These are phyloP conservation scores for Fagopyrum esculentum DNA, from an alignment of 148 eudicot genomes.

Conservation along the genomic window DNA sequence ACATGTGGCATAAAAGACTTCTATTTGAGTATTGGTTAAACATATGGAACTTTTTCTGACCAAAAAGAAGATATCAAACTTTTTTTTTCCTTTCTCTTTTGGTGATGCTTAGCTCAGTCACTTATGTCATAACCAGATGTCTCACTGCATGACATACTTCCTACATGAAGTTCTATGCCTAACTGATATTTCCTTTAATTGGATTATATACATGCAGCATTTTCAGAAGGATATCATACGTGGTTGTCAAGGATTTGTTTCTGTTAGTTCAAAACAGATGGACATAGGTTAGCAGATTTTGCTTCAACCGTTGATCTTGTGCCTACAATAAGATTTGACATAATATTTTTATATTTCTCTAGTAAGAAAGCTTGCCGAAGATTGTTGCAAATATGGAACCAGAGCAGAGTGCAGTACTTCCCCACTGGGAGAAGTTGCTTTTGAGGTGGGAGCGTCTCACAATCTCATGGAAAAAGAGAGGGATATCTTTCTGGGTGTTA, in stretches of 20 bases:
- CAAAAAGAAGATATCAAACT: too few species aligned
- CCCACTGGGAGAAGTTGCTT: constrained; percentile 52
- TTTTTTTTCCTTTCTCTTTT: not conserved
- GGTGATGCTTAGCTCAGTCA: not conserved
- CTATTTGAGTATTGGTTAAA: too few species aligned
- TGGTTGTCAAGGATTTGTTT: constrained; percentile 57
- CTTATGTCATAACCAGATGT: not conserved
- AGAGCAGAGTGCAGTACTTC: constrained; percentile 43
- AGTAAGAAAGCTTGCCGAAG: constrained; percentile 71
- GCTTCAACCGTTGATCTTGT: constrained; percentile 1
- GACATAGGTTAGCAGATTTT: constrained; percentile 46
- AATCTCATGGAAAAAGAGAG: constrained; percentile 51
- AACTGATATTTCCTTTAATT: not conserved
- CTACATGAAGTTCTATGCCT: not conserved
- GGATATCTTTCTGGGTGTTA: constrained; percentile 47
- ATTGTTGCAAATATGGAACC: constrained; percentile 58
- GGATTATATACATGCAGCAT: constrained; percentile 36
- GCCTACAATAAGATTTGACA: not conserved
- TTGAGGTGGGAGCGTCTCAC: constrained; percentile 49
- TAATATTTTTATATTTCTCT: constrained; percentile 8
- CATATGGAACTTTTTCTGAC: not conserved
- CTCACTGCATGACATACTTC: constrained; percentile 8
- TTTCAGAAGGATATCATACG: constrained; percentile 68
- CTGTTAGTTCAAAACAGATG: constrained; percentile 63
- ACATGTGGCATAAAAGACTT: too few species aligned